These are phyloP conservation scores for Delonix regia DNA, from an alignment of 306 rosid genomes.

Conservation along the genomic window DNA sequence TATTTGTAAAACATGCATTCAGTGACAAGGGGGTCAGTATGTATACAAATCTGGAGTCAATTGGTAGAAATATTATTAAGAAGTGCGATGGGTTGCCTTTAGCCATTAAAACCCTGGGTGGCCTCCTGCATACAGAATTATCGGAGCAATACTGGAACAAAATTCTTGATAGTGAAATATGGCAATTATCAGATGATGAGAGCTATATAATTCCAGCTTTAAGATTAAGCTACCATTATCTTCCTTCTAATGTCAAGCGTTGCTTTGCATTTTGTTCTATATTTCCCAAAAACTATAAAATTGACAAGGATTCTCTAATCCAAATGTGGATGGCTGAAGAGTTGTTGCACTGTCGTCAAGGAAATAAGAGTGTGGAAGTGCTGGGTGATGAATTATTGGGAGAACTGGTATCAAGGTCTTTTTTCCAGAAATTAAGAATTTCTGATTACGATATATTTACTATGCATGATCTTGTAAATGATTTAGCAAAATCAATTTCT, in stretches of 20 bases:
- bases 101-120: neutral
- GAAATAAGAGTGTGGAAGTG: neutral
- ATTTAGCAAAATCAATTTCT: too few relatives aligned
- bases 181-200: neutral
- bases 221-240: neutral
- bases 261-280: neutral
- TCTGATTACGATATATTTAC: too few relatives aligned
- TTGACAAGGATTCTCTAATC: neutral
- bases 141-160: neutral
- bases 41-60: neutral
- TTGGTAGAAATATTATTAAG: neutral
- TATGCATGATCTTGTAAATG: too few relatives aligned
- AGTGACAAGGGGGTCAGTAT: neutral
- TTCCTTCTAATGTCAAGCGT: neutral
- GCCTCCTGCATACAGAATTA: neutral
- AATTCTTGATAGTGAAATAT: neutral
- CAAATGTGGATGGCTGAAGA: neutral
- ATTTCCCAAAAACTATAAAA: neutral
- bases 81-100: neutral
- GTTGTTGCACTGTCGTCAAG: neutral
- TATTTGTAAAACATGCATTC: neutral
- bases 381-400: neutral
- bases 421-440: neutral
- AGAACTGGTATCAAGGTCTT: neutral
- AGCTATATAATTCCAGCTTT: neutral